A percentile compares a stretch with the other conserved stretches of the same genome.
These are phyloP conservation scores for Agarophyton chilense DNA, from an alignment of 23 red algal genomes.

Conservation along the genomic window DNA sequence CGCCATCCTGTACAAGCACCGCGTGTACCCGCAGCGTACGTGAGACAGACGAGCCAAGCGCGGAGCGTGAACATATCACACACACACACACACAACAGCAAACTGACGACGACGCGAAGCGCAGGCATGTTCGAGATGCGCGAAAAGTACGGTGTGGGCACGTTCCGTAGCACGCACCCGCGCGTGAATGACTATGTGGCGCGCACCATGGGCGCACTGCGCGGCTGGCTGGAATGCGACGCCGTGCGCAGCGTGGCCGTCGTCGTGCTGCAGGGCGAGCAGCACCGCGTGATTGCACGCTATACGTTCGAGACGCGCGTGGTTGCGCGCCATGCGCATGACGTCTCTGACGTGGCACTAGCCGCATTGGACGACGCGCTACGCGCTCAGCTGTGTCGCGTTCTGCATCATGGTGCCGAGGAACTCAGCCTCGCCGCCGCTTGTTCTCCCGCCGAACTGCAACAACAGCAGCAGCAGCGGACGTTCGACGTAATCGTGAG, in stretches of 20 bases:
- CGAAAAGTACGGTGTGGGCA: slow-evolving; percentile 29
- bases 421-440: too few species aligned
- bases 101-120: not conserved
- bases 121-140: slow-evolving; percentile 29
- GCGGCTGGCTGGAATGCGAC: not conserved
- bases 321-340: not conserved
- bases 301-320: not conserved
- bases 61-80: too few species aligned
- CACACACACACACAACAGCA: too few species aligned
- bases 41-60: not conserved
- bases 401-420: too few species aligned
- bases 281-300: not conserved
- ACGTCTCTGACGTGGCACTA: not conserved
- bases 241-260: not conserved
- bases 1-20: slow-evolving; percentile 8
- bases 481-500: slow-evolving; percentile 16
- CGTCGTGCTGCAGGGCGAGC: not conserved
- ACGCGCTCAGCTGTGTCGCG: slow-evolving; percentile 13
- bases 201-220: not conserved
- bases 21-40: slow-evolving; percentile 18
- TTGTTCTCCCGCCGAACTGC: too few species aligned
- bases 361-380: not conserved
- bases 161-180: not conserved
- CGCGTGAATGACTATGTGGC: not conserved
- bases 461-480: too few species aligned